Percentiles rank a stretch among this genome's conserved stretches.
Conservation (phyloP, 352 stramenopile species). For the Phytophthora ramorum region DNA sequence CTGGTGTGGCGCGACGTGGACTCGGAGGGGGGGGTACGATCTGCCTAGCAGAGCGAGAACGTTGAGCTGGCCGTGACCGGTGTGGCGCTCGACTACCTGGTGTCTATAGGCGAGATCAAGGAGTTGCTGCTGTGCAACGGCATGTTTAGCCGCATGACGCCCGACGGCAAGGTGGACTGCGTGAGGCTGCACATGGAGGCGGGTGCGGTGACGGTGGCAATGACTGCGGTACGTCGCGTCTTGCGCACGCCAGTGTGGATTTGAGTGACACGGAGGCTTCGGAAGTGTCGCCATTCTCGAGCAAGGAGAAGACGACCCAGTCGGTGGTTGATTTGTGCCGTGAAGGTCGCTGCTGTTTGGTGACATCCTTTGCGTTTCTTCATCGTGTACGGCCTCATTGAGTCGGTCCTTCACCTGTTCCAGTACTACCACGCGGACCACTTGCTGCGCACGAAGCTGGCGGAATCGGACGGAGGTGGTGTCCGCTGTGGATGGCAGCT, state of each 20-base stretch:
- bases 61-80: slow-evolving; percentile 56
- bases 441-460: too few species aligned
- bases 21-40: too few species aligned
- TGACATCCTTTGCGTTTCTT: slow-evolving; percentile 88
- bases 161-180: slow-evolving; percentile 47
- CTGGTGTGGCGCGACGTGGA: too few species aligned
- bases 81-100: slow-evolving; percentile 41
- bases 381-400: slow-evolving; percentile 89
- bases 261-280: slow-evolving; percentile 78
- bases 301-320: slow-evolving; percentile 72
- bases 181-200: slow-evolving; percentile 48
- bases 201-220: slow-evolving; percentile 69
- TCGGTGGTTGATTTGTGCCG: slow-evolving; percentile 85
- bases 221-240: slow-evolving; percentile 79
- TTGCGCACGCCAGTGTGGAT: slow-evolving; percentile 80
- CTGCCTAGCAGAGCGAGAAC: slow-evolving; percentile 12
- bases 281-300: slow-evolving; percentile 88
- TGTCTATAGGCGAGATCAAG: slow-evolving; percentile 33
- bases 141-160: slow-evolving; percentile 62
- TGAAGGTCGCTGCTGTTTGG: slow-evolving; percentile 87
- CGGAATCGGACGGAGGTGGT: too few species aligned
- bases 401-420: slow-evolving; percentile 40
- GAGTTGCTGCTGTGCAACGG: slow-evolving; percentile 46
- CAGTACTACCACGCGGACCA: slow-evolving; percentile 77
- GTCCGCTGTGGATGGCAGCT: too few species aligned